Conservation (phyloP, 2,329 filamentous ascomycete genomes). For the Zelopaecilomyces penicillatus region DNA sequence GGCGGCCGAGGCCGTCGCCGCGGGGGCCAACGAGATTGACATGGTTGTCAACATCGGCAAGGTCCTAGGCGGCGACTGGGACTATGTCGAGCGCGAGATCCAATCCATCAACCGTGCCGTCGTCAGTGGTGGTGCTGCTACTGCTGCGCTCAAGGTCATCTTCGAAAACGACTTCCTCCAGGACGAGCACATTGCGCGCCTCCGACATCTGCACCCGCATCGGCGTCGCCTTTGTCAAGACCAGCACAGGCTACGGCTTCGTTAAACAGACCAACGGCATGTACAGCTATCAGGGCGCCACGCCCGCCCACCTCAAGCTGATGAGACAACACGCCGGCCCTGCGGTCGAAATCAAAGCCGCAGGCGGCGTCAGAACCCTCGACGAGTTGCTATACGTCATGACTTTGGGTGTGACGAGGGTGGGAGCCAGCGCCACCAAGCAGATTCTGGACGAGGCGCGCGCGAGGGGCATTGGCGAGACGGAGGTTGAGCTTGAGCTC, state of each 20-base stretch:
- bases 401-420: slow-evolving; percentile 44
- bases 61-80: slow-evolving; percentile 47
- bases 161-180: slow-evolving; percentile 53
- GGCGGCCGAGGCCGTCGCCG: slow-evolving; percentile 36
- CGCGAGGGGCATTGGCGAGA: slow-evolving; percentile 34
- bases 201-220: slow-evolving; percentile 44
- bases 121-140: slow-evolving; percentile 28
- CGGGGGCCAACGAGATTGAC: slow-evolving; percentile 47
- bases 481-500: slow-evolving; percentile 11
- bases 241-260: slow-evolving; percentile 52
- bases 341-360: slow-evolving; percentile 47
- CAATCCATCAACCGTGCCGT: slow-evolving; percentile 40
- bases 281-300: slow-evolving; percentile 48
- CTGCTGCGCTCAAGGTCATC: slow-evolving; percentile 44
- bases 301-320: slow-evolving; percentile 40
- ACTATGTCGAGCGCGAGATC: slow-evolving; percentile 47
- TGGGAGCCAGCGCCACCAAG: slow-evolving; percentile 48
- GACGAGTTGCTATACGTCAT: slow-evolving; percentile 48
- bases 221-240: slow-evolving; percentile 50
- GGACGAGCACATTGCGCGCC: slow-evolving; percentile 38
- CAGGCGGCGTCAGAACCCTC: slow-evolving; percentile 47
- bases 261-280: slow-evolving; percentile 43
- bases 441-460: slow-evolving; percentile 47
- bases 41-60: slow-evolving; percentile 56
- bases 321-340: slow-evolving; percentile 40